These are phyloP conservation scores for Austropuccinia psidii DNA, from an alignment of 1,284 basidiomycete species.

Conservation along the genomic window DNA sequence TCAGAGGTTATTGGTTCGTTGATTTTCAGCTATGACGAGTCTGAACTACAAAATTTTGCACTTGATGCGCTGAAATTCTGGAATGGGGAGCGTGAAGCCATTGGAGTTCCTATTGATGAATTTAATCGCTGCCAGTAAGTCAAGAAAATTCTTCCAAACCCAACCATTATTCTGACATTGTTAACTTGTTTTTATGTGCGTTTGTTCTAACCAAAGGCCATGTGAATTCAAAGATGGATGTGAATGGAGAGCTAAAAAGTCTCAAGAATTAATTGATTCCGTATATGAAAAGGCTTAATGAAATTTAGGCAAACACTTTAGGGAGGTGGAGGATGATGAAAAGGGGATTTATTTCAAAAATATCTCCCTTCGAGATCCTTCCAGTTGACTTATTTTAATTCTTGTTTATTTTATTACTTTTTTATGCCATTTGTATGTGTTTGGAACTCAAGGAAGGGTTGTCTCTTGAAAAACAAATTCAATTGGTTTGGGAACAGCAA, in stretches of 20 bases:
- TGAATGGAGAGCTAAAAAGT: slow-evolving; percentile 71
- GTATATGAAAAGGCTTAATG: too few species aligned
- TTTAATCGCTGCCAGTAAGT: slow-evolving; percentile 63
- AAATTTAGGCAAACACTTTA: too few species aligned
- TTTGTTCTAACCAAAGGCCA: slow-evolving; percentile 51
- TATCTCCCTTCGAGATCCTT: too few species aligned
- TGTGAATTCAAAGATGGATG: slow-evolving; percentile 72
- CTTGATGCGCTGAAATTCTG: slow-evolving; percentile 62
- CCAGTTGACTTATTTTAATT: too few species aligned
- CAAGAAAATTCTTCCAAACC: neutral
- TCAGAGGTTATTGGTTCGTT: slow-evolving; percentile 58
- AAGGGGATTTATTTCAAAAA: too few species aligned
- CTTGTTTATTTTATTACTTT: too few species aligned
- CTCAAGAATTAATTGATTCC: slow-evolving; percentile 45
- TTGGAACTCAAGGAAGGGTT: too few species aligned
- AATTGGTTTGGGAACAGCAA: too few species aligned
- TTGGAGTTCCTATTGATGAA: slow-evolving; percentile 60
- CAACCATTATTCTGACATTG: neutral
- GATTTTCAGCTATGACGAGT: slow-evolving; percentile 57
- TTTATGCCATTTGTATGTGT: too few species aligned
- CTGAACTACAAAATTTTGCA: slow-evolving; percentile 57
- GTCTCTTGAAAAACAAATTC: too few species aligned
- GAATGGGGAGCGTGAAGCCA: slow-evolving; percentile 60
- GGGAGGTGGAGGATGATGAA: too few species aligned
- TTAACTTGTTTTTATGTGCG: slow-evolving; percentile 7